Evolutionary conservation across 2,329 filamentous ascomycete genomes (phyloP).

Genomic region (Cladophialophora yegresii): DNA sequence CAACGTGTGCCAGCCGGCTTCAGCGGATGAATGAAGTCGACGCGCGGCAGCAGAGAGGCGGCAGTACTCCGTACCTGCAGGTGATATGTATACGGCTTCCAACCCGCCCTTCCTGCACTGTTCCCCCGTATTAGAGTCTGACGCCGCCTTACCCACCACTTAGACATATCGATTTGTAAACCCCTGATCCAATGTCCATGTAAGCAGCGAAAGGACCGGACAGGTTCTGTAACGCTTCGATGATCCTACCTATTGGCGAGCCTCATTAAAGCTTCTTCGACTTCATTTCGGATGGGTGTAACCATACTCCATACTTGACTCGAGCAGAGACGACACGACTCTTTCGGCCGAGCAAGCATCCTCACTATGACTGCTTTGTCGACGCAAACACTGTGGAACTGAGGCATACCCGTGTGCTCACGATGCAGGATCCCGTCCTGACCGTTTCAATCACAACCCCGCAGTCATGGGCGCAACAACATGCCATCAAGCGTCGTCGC

Average conservation of each 20-base stretch:
- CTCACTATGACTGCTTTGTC: background rate
- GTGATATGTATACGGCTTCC: background rate
- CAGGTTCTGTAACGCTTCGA: background rate
- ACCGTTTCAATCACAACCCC: constrained; percentile 18
- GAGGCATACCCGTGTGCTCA: background rate
- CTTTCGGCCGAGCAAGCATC: background rate
- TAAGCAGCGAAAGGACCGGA: constrained; percentile 11
- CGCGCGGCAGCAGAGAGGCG: too few relatives aligned
- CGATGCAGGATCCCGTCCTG: constrained; percentile 15
- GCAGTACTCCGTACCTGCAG: background rate
- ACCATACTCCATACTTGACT: background rate
- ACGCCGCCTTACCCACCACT: background rate
- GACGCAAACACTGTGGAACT: background rate
- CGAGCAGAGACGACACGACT: background rate
- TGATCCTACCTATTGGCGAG: background rate
- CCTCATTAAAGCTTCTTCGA: background rate
- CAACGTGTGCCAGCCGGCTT: background rate
- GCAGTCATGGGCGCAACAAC: constrained; percentile 17
- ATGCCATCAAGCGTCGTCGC: constrained; percentile 15
- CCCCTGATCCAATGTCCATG: background rate
- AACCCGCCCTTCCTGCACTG: background rate
- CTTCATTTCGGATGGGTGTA: background rate
- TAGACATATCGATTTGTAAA: background rate
- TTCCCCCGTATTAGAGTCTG: background rate
- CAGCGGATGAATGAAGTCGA: background rate